Evolutionary conservation across 2,329 filamentous ascomycete genomes (phyloP), one percentile per base, ranked within the genome.

Genomic region (Zalaria sp.): DNA sequence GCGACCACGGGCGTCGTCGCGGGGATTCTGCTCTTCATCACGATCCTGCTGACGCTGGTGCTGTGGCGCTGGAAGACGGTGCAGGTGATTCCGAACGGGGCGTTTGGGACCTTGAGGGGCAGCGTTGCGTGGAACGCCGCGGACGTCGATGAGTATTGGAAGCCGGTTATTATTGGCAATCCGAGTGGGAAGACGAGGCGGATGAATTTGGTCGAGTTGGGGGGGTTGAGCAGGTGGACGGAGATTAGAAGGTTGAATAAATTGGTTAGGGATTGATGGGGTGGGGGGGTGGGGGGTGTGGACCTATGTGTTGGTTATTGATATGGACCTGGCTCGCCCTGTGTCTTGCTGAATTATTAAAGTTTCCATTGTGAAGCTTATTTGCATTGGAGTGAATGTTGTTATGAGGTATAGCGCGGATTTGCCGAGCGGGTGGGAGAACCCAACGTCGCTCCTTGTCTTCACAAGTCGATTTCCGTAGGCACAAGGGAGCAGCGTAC

Each of bases 131-230:
- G 46, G 35, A 43, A 49, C 39, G 48, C 57, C 57, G 48, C 52
- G 51, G 35, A 50, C 7, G 69, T 71, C 41, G 69, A 75, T 46
- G 66, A 69, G 35, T 71, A 79, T 37, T 86, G 79, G 81, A 74
- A 74, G 44, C 77, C 82, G 1, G 68, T 79, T 27, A 73, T 86
- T 48, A 75, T 85, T 54, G 81, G 82, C 8, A 81, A 83, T 53
- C 81, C 82, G 8, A 75, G 73, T 36, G 75, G 79, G 37, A 79
- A 77, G 57, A 75, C 72, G 52, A 70, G 83, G 39, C 71, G 78
- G 46, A 77, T 87, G 69, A 85, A 75, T 54, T 57, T 85, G 25
- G 63, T 88, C 10, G 83, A 88, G 57, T 61, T 83, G 44, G 82
- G 83, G 0, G 62, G 65, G 31, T 65, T 81, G 66, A 80, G 72